These are phyloP conservation scores for Penicillium tannophilum DNA, from an alignment of 495 filamentous ascomycete species.

Conservation along the genomic window DNA sequence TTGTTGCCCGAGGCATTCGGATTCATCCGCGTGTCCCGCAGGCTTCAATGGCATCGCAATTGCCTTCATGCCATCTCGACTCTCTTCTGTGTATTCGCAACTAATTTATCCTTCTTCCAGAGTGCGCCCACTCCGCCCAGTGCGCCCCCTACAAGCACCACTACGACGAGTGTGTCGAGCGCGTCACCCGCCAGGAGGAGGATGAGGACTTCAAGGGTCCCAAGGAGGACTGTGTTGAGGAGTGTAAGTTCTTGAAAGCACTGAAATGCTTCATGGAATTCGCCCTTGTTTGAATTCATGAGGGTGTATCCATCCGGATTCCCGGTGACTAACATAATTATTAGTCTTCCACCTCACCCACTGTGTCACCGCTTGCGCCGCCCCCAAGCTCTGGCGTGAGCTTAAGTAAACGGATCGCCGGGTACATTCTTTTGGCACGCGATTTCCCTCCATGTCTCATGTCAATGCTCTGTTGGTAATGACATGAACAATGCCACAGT, in stretches of 20 bases:
- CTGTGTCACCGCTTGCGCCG: constrained; percentile 88
- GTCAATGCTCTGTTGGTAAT: not conserved
- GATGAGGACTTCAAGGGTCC: constrained; percentile 61
- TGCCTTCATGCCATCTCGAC: not conserved
- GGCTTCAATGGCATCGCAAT: constrained; percentile 25
- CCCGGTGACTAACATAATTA: constrained; percentile 14
- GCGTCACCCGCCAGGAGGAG: constrained; percentile 75
- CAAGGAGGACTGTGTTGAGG: constrained; percentile 96
- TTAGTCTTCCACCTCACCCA: constrained; percentile 97
- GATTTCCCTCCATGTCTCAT: constrained; percentile 9
- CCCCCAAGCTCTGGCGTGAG: constrained; percentile 87
- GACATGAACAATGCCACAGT: constrained; percentile 15
- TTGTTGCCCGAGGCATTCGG: constrained; percentile 9
- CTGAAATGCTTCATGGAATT: not conserved
- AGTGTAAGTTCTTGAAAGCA: constrained; percentile 77
- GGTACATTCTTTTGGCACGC: constrained; percentile 10
- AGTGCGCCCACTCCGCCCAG: constrained; percentile 81
- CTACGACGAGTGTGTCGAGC: constrained; percentile 95
- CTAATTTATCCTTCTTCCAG: constrained; percentile 50
- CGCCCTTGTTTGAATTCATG: not conserved
- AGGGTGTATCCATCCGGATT: not conserved
- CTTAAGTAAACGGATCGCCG: constrained; percentile 71
- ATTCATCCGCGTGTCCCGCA: not conserved
- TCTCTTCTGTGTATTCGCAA: constrained; percentile 7
- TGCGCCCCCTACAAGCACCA: constrained; percentile 93